A percentile compares a stretch with the other conserved stretches of the same genome.
Evolutionary conservation across 768 basidiomycete genomes (phyloP).

Genomic region (Artomyces pyxidatus): DNA sequence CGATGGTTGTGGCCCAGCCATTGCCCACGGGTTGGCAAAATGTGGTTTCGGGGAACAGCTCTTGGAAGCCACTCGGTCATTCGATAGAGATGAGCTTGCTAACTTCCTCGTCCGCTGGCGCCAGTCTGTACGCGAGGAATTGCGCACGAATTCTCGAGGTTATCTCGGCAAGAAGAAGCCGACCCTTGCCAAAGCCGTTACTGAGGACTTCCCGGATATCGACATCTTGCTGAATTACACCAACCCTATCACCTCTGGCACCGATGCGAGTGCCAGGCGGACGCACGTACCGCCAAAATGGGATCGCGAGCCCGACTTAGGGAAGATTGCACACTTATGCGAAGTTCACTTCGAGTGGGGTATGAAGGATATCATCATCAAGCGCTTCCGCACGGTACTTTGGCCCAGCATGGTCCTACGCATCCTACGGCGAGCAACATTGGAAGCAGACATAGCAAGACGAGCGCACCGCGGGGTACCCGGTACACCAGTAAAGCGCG

Average conservation of each 20-base stretch:
- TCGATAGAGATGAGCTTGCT: conserved; percentile 33
- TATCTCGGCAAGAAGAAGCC: conserved; percentile 56
- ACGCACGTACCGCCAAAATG: conserved; percentile 29
- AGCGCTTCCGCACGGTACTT: conserved; percentile 74
- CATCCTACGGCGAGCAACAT: conserved; percentile 55
- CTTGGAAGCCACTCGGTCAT: conserved; percentile 45
- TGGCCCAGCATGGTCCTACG: conserved; percentile 72
- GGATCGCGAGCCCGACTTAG: conserved; percentile 56
- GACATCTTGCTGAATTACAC: conserved; percentile 73
- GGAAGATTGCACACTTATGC: conserved; percentile 67
- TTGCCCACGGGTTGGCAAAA: conserved; percentile 69
- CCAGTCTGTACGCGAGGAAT: conserved; percentile 48
- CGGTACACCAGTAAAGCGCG: conserved; percentile 4
- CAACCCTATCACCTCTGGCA: conserved; percentile 68
- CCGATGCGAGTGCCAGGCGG: conserved; percentile 32
- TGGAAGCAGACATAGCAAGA: conserved; percentile 28
- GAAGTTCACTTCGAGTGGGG: conserved; percentile 94
- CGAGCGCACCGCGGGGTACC: conserved; percentile 18
- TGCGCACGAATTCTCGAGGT: conserved; percentile 60
- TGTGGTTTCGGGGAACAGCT: conserved; percentile 75
- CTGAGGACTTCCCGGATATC: conserved; percentile 61
- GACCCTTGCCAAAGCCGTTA: conserved; percentile 54
- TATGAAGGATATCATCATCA: conserved; percentile 70
- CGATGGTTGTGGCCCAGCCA: conserved; percentile 57
- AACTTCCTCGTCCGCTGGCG: conserved; percentile 60